Conservation (phyloP, 2,329 filamentous ascomycete genomes). For the Venturia effusa region DNA sequence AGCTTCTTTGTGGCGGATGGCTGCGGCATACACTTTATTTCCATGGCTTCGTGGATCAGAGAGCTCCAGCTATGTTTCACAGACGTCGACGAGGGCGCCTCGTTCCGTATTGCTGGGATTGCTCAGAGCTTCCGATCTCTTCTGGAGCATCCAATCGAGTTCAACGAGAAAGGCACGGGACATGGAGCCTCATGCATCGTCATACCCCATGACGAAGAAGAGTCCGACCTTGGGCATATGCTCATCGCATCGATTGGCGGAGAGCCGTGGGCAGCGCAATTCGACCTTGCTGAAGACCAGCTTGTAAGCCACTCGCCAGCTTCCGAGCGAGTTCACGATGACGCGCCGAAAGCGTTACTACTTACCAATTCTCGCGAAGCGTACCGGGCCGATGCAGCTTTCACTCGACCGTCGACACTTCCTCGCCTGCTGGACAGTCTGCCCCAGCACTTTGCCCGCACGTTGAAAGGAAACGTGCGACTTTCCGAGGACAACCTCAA, state of each 20-base stretch:
- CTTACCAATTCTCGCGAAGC: slow-evolving; percentile 51
- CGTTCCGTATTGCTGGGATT: slow-evolving; percentile 45
- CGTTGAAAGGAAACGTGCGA: slow-evolving; percentile 54
- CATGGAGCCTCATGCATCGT: slow-evolving; percentile 31
- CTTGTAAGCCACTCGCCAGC: slow-evolving; percentile 11
- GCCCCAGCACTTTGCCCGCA: background rate
- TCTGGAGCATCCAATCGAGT: slow-evolving; percentile 7
- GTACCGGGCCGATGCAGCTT: slow-evolving; percentile 51
- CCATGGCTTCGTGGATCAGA: slow-evolving; percentile 45
- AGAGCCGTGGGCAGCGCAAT: slow-evolving; percentile 39
- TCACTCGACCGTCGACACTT: slow-evolving; percentile 36
- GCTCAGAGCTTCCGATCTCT: slow-evolving; percentile 22
- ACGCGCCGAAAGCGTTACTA: slow-evolving; percentile 35
- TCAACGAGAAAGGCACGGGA: background rate
- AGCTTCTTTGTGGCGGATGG: slow-evolving; percentile 47
- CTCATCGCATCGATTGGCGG: slow-evolving; percentile 39
- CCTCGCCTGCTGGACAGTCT: background rate
- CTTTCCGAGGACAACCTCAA: slow-evolving; percentile 61
- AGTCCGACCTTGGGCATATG: slow-evolving; percentile 25
- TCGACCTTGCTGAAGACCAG: slow-evolving; percentile 35
- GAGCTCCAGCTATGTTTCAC: slow-evolving; percentile 47
- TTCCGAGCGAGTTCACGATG: slow-evolving; percentile 14
- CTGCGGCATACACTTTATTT: slow-evolving; percentile 43
- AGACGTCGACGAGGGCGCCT: slow-evolving; percentile 39
- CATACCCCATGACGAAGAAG: slow-evolving; percentile 41